Base-by-base conservation (phyloP, 352 stramenopile genomes). In the Phytophthora fragariaefolia region DNA sequence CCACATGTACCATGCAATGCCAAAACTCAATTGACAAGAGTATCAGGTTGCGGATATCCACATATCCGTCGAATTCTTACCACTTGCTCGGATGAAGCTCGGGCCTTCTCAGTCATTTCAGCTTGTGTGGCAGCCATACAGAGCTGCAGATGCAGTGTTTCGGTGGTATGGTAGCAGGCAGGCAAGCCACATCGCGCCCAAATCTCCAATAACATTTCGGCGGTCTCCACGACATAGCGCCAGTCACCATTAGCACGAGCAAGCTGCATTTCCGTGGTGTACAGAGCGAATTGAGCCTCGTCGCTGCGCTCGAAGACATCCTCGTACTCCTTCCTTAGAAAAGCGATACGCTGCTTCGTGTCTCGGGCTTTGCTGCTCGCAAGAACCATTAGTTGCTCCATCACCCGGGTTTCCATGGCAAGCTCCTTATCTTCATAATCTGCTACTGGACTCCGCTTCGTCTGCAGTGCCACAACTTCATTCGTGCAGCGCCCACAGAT, bases 81-180 rank as follows among this genome's bases (percentile, higher is more conserved):
- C 10, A 74, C 64, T 34, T 24, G 48, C 20, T 71, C 23, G 2
- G 48, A 62, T 34, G 66, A 62, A 15, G 24, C 6, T 22, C 62
- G 32, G 3, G 70, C 52, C 18, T 57, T 72, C 12, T 64, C 60
- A 6, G 15, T 5, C 48, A 73, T 55, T 8, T 57, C 69, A 69
- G 52, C 46, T 23, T 64, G 24, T 53, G 69, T 74, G 17, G 81
- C 78, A 18, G 85, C 82, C 13, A 67, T 17, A 10, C 70, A 58
- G 49, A 93, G 69, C 42, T 91, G 82, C 23, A 76, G 30, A 52
- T 89, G 58, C 23, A 92, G 49, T 7, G 73, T 87, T 65, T 90
- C 78, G 17, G 74, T 73, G 6, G 66, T 85, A 12, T 82, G 69
- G 27, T 87, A 79, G 28, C 43, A 56, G 0, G 58, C 17, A 0